A percentile compares a stretch with the other conserved stretches of the same genome.
phyloP scores from a whole-genome alignment of 2,329 filamentous ascomycete genomes.

The Fonsecaea nubica region DNA sequence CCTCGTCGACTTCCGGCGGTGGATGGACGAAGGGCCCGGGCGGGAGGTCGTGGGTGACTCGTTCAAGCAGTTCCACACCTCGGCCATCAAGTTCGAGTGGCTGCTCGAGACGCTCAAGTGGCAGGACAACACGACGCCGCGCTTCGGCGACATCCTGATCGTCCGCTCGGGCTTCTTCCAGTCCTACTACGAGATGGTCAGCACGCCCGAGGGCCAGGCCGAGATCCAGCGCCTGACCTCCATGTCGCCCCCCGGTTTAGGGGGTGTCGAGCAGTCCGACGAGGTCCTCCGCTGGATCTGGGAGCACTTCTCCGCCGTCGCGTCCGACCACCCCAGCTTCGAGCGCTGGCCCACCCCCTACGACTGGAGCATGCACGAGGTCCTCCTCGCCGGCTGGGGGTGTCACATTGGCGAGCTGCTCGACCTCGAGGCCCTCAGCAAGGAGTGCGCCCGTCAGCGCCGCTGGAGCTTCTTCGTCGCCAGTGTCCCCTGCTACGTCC shows the following conservation, averaged over 20 bases:
- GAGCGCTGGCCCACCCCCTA: conserved; percentile 40
- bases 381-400: conserved; percentile 43
- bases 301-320: conserved; percentile 47
- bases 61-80: conserved; percentile 48
- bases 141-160: conserved; percentile 42
- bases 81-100: conserved; percentile 42
- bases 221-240: conserved; percentile 34
- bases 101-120: conserved; percentile 37
- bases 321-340: conserved; percentile 46
- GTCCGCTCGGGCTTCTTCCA: conserved; percentile 43
- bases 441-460: conserved; percentile 46
- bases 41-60: conserved; percentile 21
- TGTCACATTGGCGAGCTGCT: conserved; percentile 44
- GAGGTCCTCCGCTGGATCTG: conserved; percentile 46
- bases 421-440: conserved; percentile 51
- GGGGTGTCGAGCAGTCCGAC: conserved; percentile 47
- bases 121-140: conserved; percentile 37
- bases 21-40: conserved; percentile 46
- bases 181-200: conserved; percentile 35
- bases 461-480: conserved; percentile 58
- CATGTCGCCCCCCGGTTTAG: conserved; percentile 32
- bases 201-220: conserved; percentile 33
- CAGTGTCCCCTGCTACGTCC: conserved; percentile 43
- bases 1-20: conserved; percentile 56
- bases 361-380: conserved; percentile 42